These are phyloP conservation scores for Fusarium cyanostomum DNA, from an alignment of 2,329 filamentous ascomycete species.

Conservation along the genomic window DNA sequence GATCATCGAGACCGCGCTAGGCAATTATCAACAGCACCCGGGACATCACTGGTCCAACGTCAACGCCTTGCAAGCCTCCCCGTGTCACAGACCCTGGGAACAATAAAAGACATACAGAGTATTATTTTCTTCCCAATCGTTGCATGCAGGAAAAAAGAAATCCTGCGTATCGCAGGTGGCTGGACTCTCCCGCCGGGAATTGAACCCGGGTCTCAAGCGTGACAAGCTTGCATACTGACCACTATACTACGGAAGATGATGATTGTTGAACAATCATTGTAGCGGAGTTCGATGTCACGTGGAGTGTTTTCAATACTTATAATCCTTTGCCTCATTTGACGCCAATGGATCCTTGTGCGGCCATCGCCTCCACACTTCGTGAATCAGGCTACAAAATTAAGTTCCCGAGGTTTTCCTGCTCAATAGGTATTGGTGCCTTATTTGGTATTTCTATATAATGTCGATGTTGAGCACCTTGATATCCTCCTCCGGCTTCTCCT, in stretches of 20 bases:
- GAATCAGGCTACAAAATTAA: no score
- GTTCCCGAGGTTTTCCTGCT: no score
- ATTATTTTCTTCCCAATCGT: no score
- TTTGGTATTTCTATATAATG: conserved; percentile 52
- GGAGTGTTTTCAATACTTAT: not conserved
- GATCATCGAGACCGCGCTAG: no score
- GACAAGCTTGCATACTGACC: conserved; percentile 36
- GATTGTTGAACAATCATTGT: conserved; percentile 9
- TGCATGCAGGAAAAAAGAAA: conserved; percentile 4
- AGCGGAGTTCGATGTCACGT: conserved; percentile 9
- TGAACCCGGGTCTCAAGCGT: conserved; percentile 32
- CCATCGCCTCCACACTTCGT: no score
- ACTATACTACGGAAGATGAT: conserved; percentile 33
- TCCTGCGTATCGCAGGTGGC: conserved; percentile 22
- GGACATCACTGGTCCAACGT: no score
- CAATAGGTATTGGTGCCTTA: not conserved
- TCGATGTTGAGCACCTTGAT: conserved; percentile 96
- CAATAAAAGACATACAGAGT: no score
- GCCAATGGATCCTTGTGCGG: no score
- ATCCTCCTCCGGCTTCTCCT: conserved; percentile 95
- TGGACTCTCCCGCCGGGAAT: conserved; percentile 32
- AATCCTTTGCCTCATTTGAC: not conserved
- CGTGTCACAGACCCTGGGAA: no score
- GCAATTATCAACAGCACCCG: no score
- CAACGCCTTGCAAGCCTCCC: no score